These are phyloP conservation scores for Boletus pseudo-olivaceus DNA, from an alignment of 768 basidiomycete genomes.

Conservation along the genomic window DNA sequence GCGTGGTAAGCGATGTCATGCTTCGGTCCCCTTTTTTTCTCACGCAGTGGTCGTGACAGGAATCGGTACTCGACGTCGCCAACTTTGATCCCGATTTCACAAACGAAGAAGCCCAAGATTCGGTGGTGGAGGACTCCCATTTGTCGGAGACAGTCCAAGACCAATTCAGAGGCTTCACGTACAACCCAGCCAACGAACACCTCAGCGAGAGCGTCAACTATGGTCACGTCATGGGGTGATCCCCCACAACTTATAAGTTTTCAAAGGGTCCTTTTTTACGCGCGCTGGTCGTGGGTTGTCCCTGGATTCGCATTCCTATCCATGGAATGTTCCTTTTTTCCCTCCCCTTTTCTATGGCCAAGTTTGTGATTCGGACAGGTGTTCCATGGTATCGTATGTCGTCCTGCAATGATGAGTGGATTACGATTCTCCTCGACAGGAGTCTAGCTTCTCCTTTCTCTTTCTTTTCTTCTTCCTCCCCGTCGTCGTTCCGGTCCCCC, in stretches of 20 bases:
- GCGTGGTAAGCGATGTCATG: slow-evolving; percentile 60
- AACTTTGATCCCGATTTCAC: slow-evolving; percentile 99
- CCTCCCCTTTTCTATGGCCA: background rate
- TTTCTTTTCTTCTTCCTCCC: background rate
- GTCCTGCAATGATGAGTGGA: background rate
- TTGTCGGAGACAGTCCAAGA: slow-evolving; percentile 96
- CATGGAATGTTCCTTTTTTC: background rate
- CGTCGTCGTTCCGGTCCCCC: background rate
- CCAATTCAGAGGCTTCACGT: slow-evolving; percentile 90
- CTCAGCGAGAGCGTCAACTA: slow-evolving; percentile 82
- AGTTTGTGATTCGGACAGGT: background rate
- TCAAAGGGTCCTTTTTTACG: background rate
- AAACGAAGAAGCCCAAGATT: slow-evolving; percentile 90
- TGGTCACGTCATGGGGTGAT: slow-evolving; percentile 33
- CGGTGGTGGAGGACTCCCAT: slow-evolving; percentile 90
- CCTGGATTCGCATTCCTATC: slow-evolving; percentile 1
- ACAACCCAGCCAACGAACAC: slow-evolving; percentile 81
- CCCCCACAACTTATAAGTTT: background rate
- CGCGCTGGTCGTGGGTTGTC: slow-evolving; percentile 23
- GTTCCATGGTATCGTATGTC: background rate
- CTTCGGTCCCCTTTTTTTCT: background rate
- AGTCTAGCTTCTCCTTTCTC: background rate
- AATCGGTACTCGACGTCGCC: slow-evolving; percentile 90
- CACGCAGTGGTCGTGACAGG: slow-evolving; percentile 41
- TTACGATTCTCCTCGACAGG: background rate